Conservation (phyloP, 2,329 filamentous ascomycete species). For the Colletotrichum chrysophilum region DNA sequence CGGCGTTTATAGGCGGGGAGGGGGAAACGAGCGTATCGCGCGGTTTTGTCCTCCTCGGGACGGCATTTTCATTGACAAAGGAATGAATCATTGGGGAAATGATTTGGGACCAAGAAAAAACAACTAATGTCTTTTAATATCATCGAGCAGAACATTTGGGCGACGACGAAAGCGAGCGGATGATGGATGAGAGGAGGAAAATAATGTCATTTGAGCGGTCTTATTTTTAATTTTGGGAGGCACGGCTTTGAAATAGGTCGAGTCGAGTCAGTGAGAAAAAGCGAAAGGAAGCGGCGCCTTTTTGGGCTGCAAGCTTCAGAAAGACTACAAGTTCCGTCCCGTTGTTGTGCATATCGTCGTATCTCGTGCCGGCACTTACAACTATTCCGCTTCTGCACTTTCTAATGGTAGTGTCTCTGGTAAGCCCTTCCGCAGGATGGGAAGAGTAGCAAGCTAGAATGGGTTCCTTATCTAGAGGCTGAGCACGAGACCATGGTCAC, state of each 20-base stretch:
- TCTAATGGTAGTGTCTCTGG: background rate
- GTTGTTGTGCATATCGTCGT: background rate
- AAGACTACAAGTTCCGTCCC: background rate
- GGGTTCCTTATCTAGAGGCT: background rate
- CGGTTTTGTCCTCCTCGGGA: background rate
- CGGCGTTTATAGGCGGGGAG: constrained; percentile 7
- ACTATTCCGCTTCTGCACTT: background rate
- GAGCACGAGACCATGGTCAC: background rate
- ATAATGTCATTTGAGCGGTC: background rate
- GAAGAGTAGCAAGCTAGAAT: background rate
- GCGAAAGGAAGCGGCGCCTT: background rate
- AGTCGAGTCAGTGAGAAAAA: background rate
- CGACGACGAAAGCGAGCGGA: background rate
- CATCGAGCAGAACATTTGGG: background rate
- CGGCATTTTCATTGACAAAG: background rate
- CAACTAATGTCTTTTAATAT: constrained; percentile 14
- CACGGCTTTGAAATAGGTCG: background rate
- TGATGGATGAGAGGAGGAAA: background rate
- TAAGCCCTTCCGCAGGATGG: background rate
- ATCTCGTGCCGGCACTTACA: background rate
- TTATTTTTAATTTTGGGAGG: background rate
- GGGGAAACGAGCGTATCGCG: background rate
- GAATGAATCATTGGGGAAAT: background rate
- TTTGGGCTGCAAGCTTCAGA: background rate
- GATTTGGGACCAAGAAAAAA: background rate